Percentiles rank a stretch among this genome's conserved stretches.
phyloP scores from a whole-genome alignment of 1,284 basidiomycete genomes.

The Marasmius tenuissimus region DNA sequence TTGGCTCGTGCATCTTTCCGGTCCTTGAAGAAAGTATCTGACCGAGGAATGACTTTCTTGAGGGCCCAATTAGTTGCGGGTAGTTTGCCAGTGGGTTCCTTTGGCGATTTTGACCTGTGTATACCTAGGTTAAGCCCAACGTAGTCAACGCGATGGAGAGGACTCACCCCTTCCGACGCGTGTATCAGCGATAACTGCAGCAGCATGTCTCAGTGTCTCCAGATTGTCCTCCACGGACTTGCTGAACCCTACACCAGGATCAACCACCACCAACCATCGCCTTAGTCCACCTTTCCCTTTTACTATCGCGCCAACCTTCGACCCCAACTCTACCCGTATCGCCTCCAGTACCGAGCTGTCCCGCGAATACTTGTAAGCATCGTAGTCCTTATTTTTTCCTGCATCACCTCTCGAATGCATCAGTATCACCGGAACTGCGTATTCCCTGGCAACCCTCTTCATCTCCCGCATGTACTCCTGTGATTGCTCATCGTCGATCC shows the following conservation, averaged over 20 bases:
- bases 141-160: neutral
- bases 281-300: constrained; percentile 73
- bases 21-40: constrained; percentile 49
- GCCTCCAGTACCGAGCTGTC: constrained; percentile 62
- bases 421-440: constrained; percentile 74
- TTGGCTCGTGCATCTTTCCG: constrained; percentile 54
- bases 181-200: constrained; percentile 44
- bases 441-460: constrained; percentile 63
- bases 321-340: constrained; percentile 74
- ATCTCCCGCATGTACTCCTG: constrained; percentile 53
- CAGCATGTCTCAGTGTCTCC: constrained; percentile 59
- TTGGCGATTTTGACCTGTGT: constrained; percentile 15
- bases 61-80: constrained; percentile 78
- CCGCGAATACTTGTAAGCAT: constrained; percentile 40
- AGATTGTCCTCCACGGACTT: constrained; percentile 83
- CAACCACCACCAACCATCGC: constrained; percentile 89
- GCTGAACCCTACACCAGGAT: constrained; percentile 96
- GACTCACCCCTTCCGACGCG: constrained; percentile 26
- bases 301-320: constrained; percentile 70
- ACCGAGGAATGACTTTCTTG: constrained; percentile 85
- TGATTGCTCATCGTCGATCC: constrained; percentile 18
- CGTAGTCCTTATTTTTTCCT: constrained; percentile 71
- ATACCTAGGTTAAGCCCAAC: constrained; percentile 4
- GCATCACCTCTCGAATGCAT: constrained; percentile 95
- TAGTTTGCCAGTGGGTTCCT: constrained; percentile 62